These are phyloP conservation scores for Cladosporium sp. DNA, from an alignment of 2,329 filamentous ascomycete species.

Conservation along the genomic window DNA sequence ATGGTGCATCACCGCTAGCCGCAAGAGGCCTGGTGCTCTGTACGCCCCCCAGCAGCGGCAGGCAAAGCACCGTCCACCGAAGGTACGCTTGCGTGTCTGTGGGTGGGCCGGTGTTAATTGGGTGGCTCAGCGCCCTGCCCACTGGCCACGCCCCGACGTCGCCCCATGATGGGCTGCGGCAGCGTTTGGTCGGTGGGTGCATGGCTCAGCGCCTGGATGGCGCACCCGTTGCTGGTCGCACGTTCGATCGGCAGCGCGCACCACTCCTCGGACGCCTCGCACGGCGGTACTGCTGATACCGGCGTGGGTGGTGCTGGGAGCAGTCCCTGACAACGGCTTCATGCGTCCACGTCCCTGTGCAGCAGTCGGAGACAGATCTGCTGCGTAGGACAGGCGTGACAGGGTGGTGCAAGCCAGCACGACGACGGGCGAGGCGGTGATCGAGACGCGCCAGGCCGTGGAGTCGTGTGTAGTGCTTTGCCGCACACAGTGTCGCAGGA, in stretches of 20 bases:
- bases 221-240: conserved; percentile 15
- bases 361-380: conserved; percentile 5
- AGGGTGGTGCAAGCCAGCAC: conserved; percentile 4
- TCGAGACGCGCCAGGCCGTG: neutral
- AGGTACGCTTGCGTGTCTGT: conserved; percentile 18
- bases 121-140: conserved; percentile 20
- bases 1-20: conserved; percentile 17
- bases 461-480: neutral
- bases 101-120: conserved; percentile 18
- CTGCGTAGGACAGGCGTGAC: neutral
- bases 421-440: conserved; percentile 2
- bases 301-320: conserved; percentile 3
- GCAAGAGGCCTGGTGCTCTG: conserved; percentile 11
- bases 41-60: conserved; percentile 14
- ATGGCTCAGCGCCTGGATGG: conserved; percentile 13
- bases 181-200: conserved; percentile 16
- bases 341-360: neutral
- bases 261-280: conserved; percentile 14
- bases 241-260: conserved; percentile 17
- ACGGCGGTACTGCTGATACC: conserved; percentile 17
- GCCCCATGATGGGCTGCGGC: conserved; percentile 16
- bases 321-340: conserved; percentile 6
- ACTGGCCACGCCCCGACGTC: conserved; percentile 15
- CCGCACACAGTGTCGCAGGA: conserved; percentile 17
- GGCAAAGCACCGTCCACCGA: conserved; percentile 17